phyloP scores from a whole-genome alignment of 768 basidiomycete genomes.

The Tricholoma flavovirens region DNA sequence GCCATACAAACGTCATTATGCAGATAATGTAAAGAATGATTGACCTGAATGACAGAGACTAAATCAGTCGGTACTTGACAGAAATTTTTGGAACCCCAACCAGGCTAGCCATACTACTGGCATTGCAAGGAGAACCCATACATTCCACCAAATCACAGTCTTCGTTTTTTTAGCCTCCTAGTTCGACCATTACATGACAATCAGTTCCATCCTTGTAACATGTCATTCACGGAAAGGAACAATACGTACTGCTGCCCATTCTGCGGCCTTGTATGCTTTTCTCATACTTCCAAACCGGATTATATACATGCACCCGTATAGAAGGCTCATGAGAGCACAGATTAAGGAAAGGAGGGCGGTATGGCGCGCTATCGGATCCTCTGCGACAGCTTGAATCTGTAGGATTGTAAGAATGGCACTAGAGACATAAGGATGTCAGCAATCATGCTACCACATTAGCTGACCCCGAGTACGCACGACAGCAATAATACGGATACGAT shows the following conservation, averaged over 20 bases:
- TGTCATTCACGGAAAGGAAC: constrained; percentile 52
- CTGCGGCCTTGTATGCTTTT: constrained; percentile 63
- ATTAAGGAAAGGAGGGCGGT: constrained; percentile 59
- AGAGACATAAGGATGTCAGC: constrained; percentile 5
- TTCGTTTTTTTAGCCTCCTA: constrained; percentile 15
- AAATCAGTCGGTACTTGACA: background rate
- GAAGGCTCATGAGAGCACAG: constrained; percentile 64
- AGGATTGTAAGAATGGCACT: constrained; percentile 70
- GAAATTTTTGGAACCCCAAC: constrained; percentile 22
- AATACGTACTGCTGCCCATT: constrained; percentile 61
- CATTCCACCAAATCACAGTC: constrained; percentile 38
- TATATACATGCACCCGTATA: constrained; percentile 71
- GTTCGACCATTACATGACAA: background rate
- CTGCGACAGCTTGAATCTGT: constrained; percentile 44
- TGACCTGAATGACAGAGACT: constrained; percentile 39
- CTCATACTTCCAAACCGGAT: constrained; percentile 68
- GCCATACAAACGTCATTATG: constrained; percentile 59
- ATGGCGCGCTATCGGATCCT: constrained; percentile 60
- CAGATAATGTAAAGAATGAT: constrained; percentile 51
- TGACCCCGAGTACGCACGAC: constrained; percentile 29
- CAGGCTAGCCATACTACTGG: constrained; percentile 69
- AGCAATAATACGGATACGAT: constrained; percentile 62
- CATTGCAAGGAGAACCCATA: constrained; percentile 57
- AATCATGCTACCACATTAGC: background rate
- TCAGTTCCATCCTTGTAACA: constrained; percentile 4